Conservation (phyloP, 2,329 filamentous ascomycete species). For the Ceratocystis variospora region DNA sequence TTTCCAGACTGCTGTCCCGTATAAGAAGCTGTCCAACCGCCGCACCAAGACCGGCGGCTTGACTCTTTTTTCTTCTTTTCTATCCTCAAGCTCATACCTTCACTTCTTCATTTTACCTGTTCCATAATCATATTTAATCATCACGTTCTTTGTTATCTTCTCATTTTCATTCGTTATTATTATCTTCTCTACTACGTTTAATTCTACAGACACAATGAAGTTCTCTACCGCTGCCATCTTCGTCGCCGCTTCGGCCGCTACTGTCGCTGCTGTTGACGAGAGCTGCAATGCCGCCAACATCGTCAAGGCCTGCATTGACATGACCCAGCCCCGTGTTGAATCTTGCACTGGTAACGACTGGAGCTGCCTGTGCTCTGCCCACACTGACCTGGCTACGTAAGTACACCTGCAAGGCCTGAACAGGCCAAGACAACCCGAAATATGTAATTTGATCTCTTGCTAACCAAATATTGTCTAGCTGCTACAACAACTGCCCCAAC, state of each 20-base stretch:
- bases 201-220: conserved; percentile 31
- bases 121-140: not conserved
- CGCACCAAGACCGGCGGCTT: not conserved
- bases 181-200: conserved; percentile 14
- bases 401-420: conserved; percentile 20
- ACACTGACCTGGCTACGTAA: conserved; percentile 35
- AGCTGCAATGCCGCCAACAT: conserved; percentile 35
- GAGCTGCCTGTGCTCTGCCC: conserved; percentile 34
- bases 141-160: not conserved
- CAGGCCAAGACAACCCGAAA: no score
- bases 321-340: conserved; percentile 29
- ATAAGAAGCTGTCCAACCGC: not conserved
- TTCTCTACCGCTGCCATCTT: conserved; percentile 31
- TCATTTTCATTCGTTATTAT: not conserved
- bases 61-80: not conserved
- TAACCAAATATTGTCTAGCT: conserved; percentile 26
- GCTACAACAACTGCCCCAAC: conserved; percentile 45
- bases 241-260: conserved; percentile 26
- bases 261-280: conserved; percentile 24
- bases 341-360: conserved; percentile 32
- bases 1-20: not conserved
- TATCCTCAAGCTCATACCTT: not conserved
- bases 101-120: not conserved
- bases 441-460: no score
- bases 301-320: conserved; percentile 32